Evolutionary conservation across 345 rosid genomes (phyloP), one percentile per base, ranked within the genome.

Genomic region (Trapa bicornis): DNA sequence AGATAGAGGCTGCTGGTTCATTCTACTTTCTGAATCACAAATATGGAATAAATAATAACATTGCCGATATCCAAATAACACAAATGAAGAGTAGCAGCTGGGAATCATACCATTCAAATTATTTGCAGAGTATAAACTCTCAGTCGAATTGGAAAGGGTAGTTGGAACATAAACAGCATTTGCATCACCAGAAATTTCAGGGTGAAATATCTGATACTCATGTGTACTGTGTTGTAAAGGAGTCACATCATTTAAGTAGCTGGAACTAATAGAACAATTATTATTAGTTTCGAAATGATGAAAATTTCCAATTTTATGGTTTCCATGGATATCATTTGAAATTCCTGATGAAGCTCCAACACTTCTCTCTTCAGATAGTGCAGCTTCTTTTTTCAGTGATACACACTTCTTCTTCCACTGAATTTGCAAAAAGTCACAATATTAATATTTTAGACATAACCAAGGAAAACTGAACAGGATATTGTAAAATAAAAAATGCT

Each of bases 151-250:
- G 48, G 66, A 79, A 72, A 65, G 69, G 68, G 62, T 69, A 74
- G 71, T 56, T 69, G 67, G 73, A 67, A 64, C 62, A 57, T 78
- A 68, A 72, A 76, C 80, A 73, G 45, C 66, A 74, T 72, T 76
- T 67, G 78, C 47, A 79, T 57, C 82, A 61, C 74, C 82, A 70
- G 76, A 69, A 43, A 54, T 54, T 75, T 74, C 84, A 60, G 82
- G 68, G 76, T 68, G 50, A 50, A 85, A 84, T 89, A 87, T 81
- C 97, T 91, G 97, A 86, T 77, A 70, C 97, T 91, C 85, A 87
- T 81, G 75, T 57, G 95, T 94, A 84, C 78, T 58, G 75, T 72
- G 80, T 69, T 76, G 97, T 89, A 89, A 91, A 94, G 97, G 99
- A 86, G 83, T 78, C 87, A 89, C 97, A 86, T 74, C 70, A 80